Evolutionary conservation across 257 asterid species (phyloP).

Genomic region (Solanum piurae): DNA sequence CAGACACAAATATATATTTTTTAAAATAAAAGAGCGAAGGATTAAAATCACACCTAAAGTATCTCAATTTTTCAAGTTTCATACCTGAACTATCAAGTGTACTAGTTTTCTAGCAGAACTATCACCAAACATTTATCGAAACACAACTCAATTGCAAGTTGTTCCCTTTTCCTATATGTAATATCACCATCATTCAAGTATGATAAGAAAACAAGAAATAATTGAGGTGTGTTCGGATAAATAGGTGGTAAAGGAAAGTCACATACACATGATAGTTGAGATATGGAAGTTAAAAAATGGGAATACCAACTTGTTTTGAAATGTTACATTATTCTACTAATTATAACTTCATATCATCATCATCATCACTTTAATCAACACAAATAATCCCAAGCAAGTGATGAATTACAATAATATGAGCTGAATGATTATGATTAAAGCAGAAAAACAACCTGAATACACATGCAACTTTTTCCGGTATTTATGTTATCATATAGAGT

Average conservation of each 20-base stretch:
- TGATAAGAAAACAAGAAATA: not conserved
- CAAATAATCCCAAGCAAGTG: not conserved
- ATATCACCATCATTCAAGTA: not conserved
- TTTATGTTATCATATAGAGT: slow-evolving; percentile 3
- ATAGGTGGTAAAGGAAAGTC: too few relatives aligned
- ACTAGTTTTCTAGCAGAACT: not conserved
- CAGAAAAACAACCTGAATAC: slow-evolving; percentile 18
- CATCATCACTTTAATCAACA: not conserved
- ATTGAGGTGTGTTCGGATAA: not conserved
- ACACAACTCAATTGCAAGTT: not conserved
- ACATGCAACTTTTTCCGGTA: slow-evolving; percentile 12
- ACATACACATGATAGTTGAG: too few relatives aligned
- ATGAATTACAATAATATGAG: not conserved
- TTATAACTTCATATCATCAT: not conserved
- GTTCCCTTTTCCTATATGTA: not conserved
- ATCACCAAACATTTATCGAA: not conserved
- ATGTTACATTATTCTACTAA: not conserved
- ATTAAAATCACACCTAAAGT: not conserved
- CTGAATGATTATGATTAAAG: not conserved
- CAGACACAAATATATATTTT: not conserved
- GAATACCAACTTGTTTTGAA: too few relatives aligned
- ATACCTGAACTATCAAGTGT: too few relatives aligned
- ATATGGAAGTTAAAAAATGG: too few relatives aligned
- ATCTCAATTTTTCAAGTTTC: not conserved
- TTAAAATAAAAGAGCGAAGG: not conserved